Evolutionary conservation across 345 rosid species (phyloP).

Genomic region (Syzygium jambos): DNA sequence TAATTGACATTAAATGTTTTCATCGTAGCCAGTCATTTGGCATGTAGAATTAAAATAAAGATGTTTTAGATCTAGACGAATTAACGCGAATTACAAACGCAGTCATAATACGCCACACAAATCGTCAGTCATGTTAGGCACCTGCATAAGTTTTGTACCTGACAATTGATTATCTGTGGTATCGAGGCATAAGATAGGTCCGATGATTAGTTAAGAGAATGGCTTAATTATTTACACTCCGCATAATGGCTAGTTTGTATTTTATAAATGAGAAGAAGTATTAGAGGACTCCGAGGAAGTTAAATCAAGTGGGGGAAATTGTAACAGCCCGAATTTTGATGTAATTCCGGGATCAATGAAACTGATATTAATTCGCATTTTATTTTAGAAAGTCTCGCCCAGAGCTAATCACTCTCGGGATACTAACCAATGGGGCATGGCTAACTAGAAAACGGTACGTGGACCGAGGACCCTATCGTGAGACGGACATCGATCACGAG

Average conservation of each 20-base stretch:
- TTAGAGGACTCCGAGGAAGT: neutral
- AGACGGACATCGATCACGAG: too few species aligned
- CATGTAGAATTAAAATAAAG: neutral
- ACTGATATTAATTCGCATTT: too few species aligned
- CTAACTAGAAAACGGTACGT: too few species aligned
- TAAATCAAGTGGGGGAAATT: neutral
- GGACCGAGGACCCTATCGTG: too few species aligned
- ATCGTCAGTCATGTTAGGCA: neutral
- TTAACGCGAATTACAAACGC: accelerated
- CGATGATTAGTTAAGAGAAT: neutral
- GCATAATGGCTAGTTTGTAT: neutral
- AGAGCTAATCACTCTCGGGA: too few species aligned
- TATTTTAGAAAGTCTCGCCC: too few species aligned
- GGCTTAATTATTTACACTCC: neutral
- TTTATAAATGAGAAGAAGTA: neutral
- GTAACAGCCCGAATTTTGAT: too few species aligned
- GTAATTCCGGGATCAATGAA: too few species aligned
- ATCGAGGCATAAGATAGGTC: neutral
- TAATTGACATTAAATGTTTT: accelerated
- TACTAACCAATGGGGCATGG: too few species aligned
- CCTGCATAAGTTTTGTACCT: neutral
- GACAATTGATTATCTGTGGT: neutral
- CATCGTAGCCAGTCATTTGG: accelerated
- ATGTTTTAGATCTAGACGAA: neutral
- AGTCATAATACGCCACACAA: accelerated